These are phyloP conservation scores for Hanseniaspora clermontiae DNA, from an alignment of 805 yeast species.

Conservation along the genomic window DNA sequence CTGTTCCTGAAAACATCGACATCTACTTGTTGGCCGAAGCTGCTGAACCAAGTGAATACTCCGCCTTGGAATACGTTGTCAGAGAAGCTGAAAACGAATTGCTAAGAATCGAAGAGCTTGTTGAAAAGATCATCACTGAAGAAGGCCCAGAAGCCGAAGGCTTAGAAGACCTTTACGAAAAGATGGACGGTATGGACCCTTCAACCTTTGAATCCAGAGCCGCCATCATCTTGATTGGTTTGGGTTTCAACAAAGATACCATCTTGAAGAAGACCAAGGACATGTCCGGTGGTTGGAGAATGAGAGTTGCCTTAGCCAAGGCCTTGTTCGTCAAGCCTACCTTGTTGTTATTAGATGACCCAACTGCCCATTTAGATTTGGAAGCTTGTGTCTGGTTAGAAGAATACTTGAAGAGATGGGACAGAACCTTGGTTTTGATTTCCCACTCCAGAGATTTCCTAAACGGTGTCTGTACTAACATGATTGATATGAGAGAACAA, in stretches of 20 bases:
- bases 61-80: slow-evolving; percentile 93
- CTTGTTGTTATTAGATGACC: slow-evolving; percentile 85
- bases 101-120: slow-evolving; percentile 78
- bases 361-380: slow-evolving; percentile 97
- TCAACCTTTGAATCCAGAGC: slow-evolving; percentile 93
- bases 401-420: slow-evolving; percentile 90
- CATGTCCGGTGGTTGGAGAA: slow-evolving; percentile 99
- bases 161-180: slow-evolving; percentile 83
- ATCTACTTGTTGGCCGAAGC: slow-evolving; percentile 92
- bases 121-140: slow-evolving; percentile 74
- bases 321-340: slow-evolving; percentile 98
- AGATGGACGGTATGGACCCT: slow-evolving; percentile 92
- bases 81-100: slow-evolving; percentile 90
- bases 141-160: slow-evolving; percentile 89
- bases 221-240: slow-evolving; percentile 87
- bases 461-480: slow-evolving; percentile 95
- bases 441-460: slow-evolving; percentile 99
- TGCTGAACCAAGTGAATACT: slow-evolving; percentile 81
- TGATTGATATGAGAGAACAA: slow-evolving; percentile 93
- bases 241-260: slow-evolving; percentile 82
- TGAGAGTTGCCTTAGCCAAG: slow-evolving; percentile 97
- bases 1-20: slow-evolving; percentile 85
- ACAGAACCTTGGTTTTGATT: slow-evolving; percentile 82
- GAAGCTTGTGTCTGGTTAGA: slow-evolving; percentile 99
- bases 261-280: slow-evolving; percentile 91